Evolutionary conservation across 148 eudicot species (phyloP).

Genomic region (Talinum fruticosum): DNA sequence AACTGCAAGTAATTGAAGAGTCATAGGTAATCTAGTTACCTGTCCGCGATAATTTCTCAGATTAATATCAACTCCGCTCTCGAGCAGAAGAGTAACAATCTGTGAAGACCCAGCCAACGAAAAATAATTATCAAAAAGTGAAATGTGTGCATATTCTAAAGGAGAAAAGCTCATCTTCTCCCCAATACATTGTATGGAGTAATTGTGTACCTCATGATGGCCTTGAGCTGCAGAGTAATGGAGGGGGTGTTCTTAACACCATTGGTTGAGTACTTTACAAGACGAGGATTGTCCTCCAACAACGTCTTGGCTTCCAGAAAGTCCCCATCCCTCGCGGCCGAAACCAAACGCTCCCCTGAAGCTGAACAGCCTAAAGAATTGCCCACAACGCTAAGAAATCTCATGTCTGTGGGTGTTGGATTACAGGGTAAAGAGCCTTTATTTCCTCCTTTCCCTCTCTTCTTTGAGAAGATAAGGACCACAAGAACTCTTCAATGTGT

Average conservation of each 20-base stretch:
- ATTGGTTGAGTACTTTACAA: constrained; percentile 75
- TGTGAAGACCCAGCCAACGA: constrained; percentile 29
- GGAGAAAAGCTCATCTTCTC: neutral
- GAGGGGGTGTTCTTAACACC: constrained; percentile 92
- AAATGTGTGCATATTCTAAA: too few relatives aligned
- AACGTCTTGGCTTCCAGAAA: constrained; percentile 94
- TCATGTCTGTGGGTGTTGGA: constrained; percentile 35
- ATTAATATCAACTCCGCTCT: constrained; percentile 90
- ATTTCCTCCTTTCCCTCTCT: too few relatives aligned
- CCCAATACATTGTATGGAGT: too few relatives aligned
- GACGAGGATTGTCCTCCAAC: constrained; percentile 82
- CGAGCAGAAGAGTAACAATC: constrained; percentile 85
- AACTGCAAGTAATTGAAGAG: neutral
- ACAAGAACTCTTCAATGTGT: neutral
- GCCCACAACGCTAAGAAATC: constrained; percentile 68
- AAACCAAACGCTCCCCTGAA: constrained; percentile 84
- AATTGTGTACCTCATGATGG: constrained; percentile 76
- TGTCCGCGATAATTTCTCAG: constrained; percentile 93
- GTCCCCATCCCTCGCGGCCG: constrained; percentile 97
- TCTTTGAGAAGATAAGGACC: neutral
- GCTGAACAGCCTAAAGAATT: constrained; percentile 97
- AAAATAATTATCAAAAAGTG: constrained; percentile 13
- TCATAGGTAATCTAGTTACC: constrained; percentile 37
- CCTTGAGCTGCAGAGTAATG: constrained; percentile 99
- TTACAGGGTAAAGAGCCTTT: neutral